phyloP scores from a whole-genome alignment of 2,329 filamentous ascomycete genomes.

The Verticillium nubilum region DNA sequence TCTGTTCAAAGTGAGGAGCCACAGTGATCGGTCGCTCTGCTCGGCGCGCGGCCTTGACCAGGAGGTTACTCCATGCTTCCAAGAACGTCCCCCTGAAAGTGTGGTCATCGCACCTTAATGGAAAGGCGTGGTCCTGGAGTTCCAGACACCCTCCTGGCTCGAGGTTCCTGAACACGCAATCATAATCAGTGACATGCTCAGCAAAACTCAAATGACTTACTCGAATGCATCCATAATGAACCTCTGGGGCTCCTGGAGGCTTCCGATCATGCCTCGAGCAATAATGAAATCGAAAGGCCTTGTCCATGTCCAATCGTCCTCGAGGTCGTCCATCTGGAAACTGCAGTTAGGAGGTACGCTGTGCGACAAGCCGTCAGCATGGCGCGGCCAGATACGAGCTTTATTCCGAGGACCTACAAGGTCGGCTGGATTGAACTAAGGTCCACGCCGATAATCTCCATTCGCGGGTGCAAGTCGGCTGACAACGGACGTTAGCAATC shows the following conservation, averaged over 20 bases:
- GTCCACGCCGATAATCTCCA: slow-evolving; percentile 22
- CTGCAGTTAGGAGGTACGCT: slow-evolving; percentile 21
- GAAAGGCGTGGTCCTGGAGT: too few relatives aligned
- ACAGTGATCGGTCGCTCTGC: slow-evolving; percentile 23
- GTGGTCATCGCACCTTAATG: too few relatives aligned
- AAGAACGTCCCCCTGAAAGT: not conserved
- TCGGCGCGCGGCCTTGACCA: slow-evolving; percentile 21
- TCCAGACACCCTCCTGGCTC: too few relatives aligned
- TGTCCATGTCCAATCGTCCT: slow-evolving; percentile 18
- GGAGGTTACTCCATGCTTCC: slow-evolving; percentile 20
- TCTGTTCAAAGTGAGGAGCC: slow-evolving; percentile 17
- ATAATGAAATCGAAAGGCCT: slow-evolving; percentile 27
- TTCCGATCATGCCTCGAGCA: slow-evolving; percentile 22
- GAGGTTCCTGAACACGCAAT: too few relatives aligned
- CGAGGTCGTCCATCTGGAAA: slow-evolving; percentile 25
- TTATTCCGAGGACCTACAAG: slow-evolving; percentile 13
- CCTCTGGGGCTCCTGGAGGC: slow-evolving; percentile 16
- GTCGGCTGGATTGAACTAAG: slow-evolving; percentile 26
- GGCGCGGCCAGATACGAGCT: not conserved
- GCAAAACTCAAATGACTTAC: too few relatives aligned
- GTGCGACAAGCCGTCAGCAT: too few relatives aligned
- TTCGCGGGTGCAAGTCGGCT: not conserved
- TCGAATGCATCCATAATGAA: slow-evolving; percentile 16
- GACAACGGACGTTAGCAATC: not conserved
- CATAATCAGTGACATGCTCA: too few relatives aligned